Base-by-base conservation (phyloP, 768 basidiomycete genomes). In the Termitomyces sp. region DNA sequence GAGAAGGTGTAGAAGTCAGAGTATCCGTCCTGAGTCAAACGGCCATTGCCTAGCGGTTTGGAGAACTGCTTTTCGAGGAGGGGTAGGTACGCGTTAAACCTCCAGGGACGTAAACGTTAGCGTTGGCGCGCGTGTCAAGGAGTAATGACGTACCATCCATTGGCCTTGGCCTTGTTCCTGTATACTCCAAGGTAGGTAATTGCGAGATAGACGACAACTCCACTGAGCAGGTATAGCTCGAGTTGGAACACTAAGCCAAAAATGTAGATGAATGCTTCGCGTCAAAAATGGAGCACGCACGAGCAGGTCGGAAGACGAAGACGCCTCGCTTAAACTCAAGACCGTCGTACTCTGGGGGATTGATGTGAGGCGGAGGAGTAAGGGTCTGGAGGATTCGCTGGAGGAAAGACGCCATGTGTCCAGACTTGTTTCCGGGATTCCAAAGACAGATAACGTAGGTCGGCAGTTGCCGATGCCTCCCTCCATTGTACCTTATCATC, bases 1-100 rank as follows among this genome's bases (percentile, higher is more conserved):
- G 92, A 92, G 74, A 90, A 97, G 68, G 81, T 80, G 76, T 93
- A 91, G 68, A 86, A 89, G 74, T 93, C 91, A 3, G 86, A 79
- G 64, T 87, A 78, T 20, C 91, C 92, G 65, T 94, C 93, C 40
- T 77, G 56, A 34, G 79, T 79, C 49, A 89, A 72, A 10, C 82
- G 83, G 5, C 74, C 74, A 36, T 75, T 77, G 9, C 79, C 76
- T 24, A 70, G 64, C 1, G 92, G 88, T 46, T 75, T 80, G 12
- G 91, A 86, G 75, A 97, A 97, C 71, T 96, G 93, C 36, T 80
- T 71, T 45, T 79, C 69, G 58, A 89, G 81, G 62, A 91, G 69
- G 8, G 79, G 72, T 24, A 74, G 70, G 71, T 93, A 82, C 20
- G 83, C 80, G 24, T 78, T 70, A 50, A 88, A 69, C 85, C 91